These are phyloP conservation scores for Coemansia asiatica DNA, from an alignment of 192 early-diverging fungal species.

Conservation along the genomic window DNA sequence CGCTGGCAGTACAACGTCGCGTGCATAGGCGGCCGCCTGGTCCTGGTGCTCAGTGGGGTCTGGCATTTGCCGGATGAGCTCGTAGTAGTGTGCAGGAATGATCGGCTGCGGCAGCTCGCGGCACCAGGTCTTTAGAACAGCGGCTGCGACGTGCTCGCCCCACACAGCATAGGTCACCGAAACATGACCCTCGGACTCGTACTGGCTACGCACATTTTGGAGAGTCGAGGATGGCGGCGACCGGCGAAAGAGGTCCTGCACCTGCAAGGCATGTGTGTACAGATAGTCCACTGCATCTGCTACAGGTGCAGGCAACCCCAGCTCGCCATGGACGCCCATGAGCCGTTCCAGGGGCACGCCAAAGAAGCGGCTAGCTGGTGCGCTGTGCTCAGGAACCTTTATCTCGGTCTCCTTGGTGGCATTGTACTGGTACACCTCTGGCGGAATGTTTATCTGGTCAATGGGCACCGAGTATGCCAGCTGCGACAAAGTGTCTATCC, in stretches of 20 bases:
- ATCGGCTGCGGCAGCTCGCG: slow-evolving; percentile 78
- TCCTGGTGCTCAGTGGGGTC: slow-evolving; percentile 33
- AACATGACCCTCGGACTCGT: slow-evolving; percentile 45
- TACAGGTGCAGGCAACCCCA: slow-evolving; percentile 75
- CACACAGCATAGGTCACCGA: slow-evolving; percentile 62
- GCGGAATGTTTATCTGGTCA: slow-evolving; percentile 75
- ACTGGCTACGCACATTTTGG: slow-evolving; percentile 57
- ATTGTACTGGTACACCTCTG: slow-evolving; percentile 53
- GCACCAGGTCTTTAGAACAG: slow-evolving; percentile 80
- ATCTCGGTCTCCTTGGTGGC: slow-evolving; percentile 48
- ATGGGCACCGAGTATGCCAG: slow-evolving; percentile 69
- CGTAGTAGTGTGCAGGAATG: slow-evolving; percentile 65
- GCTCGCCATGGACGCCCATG: slow-evolving; percentile 73
- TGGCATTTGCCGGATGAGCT: slow-evolving; percentile 57
- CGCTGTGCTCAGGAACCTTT: slow-evolving; percentile 41
- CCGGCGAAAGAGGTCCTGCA: slow-evolving; percentile 83
- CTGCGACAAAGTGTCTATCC: slow-evolving; percentile 70
- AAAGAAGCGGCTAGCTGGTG: slow-evolving; percentile 62
- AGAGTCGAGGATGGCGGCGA: slow-evolving; percentile 75
- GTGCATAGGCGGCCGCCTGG: slow-evolving; percentile 32
- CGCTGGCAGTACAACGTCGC: slow-evolving; percentile 47
- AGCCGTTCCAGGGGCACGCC: slow-evolving; percentile 71
- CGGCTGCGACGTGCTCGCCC: slow-evolving; percentile 80
- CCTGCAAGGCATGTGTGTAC: slow-evolving; percentile 64
- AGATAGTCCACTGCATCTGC: slow-evolving; percentile 73